These are phyloP conservation scores for Dipteronia sinensis DNA, from an alignment of 345 rosid genomes.

Conservation along the genomic window DNA sequence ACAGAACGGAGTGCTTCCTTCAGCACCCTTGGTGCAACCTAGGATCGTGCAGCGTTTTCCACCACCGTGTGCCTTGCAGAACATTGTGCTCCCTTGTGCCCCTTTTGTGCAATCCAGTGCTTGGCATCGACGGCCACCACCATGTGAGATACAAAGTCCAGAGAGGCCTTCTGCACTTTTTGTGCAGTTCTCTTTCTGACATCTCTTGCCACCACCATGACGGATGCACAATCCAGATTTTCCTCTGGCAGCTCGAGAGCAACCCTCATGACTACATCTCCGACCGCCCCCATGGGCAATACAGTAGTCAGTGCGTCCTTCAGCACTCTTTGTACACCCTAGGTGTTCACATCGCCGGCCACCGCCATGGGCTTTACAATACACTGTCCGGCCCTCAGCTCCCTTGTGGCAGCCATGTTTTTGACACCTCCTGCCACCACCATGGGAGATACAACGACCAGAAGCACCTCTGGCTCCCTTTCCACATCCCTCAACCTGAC, in stretches of 20 bases:
- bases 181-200: constrained; percentile 84
- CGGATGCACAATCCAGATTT: constrained; percentile 94
- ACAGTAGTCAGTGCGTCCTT: constrained; percentile 93
- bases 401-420: constrained; percentile 90
- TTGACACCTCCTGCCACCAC: constrained; percentile 97
- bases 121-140: constrained; percentile 95
- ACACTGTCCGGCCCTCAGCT: constrained; percentile 96
- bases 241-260: constrained; percentile 94
- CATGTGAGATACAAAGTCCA: constrained; percentile 94
- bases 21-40: constrained; percentile 95
- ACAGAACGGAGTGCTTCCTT: constrained; percentile 96
- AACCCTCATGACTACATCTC: constrained; percentile 80
- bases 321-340: constrained; percentile 99
- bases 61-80: constrained; percentile 98
- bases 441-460: constrained; percentile 95
- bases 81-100: constrained; percentile 98
- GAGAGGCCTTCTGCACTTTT: constrained; percentile 98
- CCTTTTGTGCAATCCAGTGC: constrained; percentile 82
- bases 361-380: constrained; percentile 98
- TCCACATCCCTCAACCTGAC: constrained; percentile 93
- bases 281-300: constrained; percentile 99
- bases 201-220: constrained; percentile 98
- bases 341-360: constrained; percentile 93
- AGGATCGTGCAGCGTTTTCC: constrained; percentile 82
- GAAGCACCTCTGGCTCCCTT: constrained; percentile 99